A percentile compares a stretch with the other conserved stretches of the same genome.
These are phyloP conservation scores for Apophysomyces ossiformis DNA, from an alignment of 371 early-diverging fungal genomes.

Conservation along the genomic window DNA sequence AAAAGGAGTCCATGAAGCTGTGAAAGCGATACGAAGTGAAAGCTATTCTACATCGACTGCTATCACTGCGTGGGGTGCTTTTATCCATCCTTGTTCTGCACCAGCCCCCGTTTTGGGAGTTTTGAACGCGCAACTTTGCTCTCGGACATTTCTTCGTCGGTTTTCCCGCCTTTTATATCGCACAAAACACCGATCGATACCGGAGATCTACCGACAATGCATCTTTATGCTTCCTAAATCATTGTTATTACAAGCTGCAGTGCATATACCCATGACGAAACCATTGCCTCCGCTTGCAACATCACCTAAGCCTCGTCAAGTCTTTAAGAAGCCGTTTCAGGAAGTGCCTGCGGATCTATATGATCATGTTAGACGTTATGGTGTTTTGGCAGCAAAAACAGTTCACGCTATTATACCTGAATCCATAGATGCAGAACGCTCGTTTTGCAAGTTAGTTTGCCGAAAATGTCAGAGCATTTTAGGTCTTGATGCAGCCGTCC, in stretches of 20 bases:
- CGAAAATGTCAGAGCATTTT: neutral
- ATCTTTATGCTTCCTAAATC: conserved; percentile 43
- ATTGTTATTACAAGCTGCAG: conserved; percentile 41
- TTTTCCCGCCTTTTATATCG: conserved; percentile 27
- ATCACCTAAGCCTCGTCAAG: neutral
- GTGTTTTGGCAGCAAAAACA: neutral
- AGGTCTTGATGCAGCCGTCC: neutral
- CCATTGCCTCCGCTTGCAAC: conserved; percentile 27
- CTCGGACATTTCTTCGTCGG: conserved; percentile 20
- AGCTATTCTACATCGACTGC: neutral
- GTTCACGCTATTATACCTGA: conserved; percentile 2
- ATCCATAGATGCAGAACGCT: neutral
- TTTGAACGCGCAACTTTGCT: conserved; percentile 11
- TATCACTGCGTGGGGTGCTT: conserved; percentile 9
- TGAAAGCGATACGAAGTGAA: conserved; percentile 6
- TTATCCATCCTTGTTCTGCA: conserved; percentile 13
- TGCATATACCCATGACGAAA: conserved; percentile 40
- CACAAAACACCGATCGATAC: conserved; percentile 7
- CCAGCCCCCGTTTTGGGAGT: conserved; percentile 32
- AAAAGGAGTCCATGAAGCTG: conserved; percentile 20
- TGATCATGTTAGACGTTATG: neutral
- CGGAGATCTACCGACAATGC: conserved; percentile 19
- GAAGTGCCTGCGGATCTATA: neutral
- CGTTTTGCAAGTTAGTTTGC: conserved; percentile 1
- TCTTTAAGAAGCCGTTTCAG: conserved; percentile 3